These are phyloP conservation scores for Helotiales sp. DNA, from an alignment of 2,329 filamentous ascomycete genomes.

Conservation along the genomic window DNA sequence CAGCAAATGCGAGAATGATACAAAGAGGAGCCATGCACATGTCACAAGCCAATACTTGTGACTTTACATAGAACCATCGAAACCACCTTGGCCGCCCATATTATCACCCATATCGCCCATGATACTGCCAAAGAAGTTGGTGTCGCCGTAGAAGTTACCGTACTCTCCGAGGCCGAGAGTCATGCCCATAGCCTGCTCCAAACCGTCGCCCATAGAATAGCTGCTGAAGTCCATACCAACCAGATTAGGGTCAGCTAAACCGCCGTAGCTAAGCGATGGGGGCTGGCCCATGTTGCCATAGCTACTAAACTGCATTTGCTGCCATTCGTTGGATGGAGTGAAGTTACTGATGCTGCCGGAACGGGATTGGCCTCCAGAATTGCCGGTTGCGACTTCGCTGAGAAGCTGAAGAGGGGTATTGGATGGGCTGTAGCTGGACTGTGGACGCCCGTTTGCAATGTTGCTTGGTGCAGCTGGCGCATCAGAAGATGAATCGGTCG, in stretches of 20 bases:
- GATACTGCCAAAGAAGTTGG: slow-evolving; percentile 39
- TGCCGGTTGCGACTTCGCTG: slow-evolving; percentile 48
- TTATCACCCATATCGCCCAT: slow-evolving; percentile 30
- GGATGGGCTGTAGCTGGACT: slow-evolving; percentile 39
- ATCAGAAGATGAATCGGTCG: slow-evolving; percentile 8
- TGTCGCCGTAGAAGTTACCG: slow-evolving; percentile 40
- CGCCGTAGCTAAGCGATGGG: slow-evolving; percentile 27
- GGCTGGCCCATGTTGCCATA: slow-evolving; percentile 27
- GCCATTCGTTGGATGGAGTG: slow-evolving; percentile 31
- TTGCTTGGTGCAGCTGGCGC: neutral
- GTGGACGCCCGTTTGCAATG: slow-evolving; percentile 22
- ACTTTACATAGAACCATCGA: slow-evolving; percentile 25
- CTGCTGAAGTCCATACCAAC: slow-evolving; percentile 38
- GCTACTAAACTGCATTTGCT: slow-evolving; percentile 16
- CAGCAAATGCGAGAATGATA: slow-evolving; percentile 1
- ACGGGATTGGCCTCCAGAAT: slow-evolving; percentile 38
- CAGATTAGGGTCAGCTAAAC: slow-evolving; percentile 38
- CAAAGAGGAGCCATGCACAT: neutral
- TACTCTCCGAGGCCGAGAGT: slow-evolving; percentile 42
- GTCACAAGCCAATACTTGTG: neutral
- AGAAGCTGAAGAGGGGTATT: slow-evolving; percentile 47
- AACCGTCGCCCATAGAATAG: slow-evolving; percentile 40
- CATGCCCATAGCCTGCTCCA: slow-evolving; percentile 44
- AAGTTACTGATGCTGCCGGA: slow-evolving; percentile 34
- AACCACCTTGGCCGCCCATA: slow-evolving; percentile 29